These are phyloP conservation scores for Claviceps monticola DNA, from an alignment of 2,329 filamentous ascomycete species.

Conservation along the genomic window DNA sequence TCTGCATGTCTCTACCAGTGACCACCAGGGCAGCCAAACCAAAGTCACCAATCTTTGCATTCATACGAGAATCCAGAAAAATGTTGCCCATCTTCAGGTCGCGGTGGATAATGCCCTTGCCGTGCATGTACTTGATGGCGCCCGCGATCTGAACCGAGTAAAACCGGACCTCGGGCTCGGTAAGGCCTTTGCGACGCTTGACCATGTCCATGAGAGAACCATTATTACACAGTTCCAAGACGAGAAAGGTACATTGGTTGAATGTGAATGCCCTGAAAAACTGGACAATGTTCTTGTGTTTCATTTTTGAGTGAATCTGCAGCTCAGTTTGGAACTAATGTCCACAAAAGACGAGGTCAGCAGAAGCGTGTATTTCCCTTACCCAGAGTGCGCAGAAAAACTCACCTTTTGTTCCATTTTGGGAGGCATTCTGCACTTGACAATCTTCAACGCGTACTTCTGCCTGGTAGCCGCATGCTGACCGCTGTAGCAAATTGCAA, in stretches of 20 bases:
- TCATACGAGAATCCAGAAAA: slow-evolving; percentile 89
- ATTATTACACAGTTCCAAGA: slow-evolving; percentile 87
- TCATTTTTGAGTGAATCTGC: slow-evolving; percentile 97
- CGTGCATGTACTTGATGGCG: slow-evolving; percentile 95
- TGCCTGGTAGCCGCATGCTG: slow-evolving; percentile 52
- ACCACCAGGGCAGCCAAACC: slow-evolving; percentile 84
- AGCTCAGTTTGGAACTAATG: slow-evolving; percentile 63
- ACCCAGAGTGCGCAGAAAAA: neutral
- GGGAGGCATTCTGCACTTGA: slow-evolving; percentile 66
- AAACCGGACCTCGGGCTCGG: slow-evolving; percentile 84
- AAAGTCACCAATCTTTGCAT: slow-evolving; percentile 96
- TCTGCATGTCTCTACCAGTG: slow-evolving; percentile 80
- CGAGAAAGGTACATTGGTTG: slow-evolving; percentile 77
- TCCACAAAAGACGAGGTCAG: neutral
- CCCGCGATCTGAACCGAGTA: slow-evolving; percentile 92
- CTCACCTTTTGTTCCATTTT: slow-evolving; percentile 75
- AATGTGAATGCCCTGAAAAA: slow-evolving; percentile 92
- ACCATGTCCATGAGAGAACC: slow-evolving; percentile 97
- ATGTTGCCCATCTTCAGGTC: slow-evolving; percentile 98
- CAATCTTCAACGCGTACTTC: slow-evolving; percentile 66
- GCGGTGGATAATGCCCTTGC: slow-evolving; percentile 87
- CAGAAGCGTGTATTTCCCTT: no score
- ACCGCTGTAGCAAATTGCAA: slow-evolving; percentile 68
- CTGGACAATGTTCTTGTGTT: slow-evolving; percentile 87
- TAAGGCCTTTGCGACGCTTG: slow-evolving; percentile 78